Evolutionary conservation across 352 stramenopile genomes (phyloP).

Genomic region (Phytopythium kandeliae): DNA sequence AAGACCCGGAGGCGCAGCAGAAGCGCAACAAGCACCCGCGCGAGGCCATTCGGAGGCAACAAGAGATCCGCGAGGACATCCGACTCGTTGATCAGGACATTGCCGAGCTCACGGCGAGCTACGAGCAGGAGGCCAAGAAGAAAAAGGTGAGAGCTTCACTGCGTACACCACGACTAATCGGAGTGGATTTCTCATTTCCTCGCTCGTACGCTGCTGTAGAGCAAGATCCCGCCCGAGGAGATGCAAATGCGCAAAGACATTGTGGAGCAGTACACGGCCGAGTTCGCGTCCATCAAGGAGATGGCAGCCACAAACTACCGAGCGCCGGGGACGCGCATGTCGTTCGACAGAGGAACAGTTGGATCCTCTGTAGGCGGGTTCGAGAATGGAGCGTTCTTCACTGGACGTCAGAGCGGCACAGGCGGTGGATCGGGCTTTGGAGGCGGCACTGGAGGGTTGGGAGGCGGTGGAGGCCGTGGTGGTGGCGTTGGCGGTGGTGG

Average conservation of each 20-base stretch:
- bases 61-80: conserved; percentile 79
- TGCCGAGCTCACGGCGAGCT: conserved; percentile 59
- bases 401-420: conserved; percentile 18
- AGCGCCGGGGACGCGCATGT: conserved; percentile 30
- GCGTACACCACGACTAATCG: no score
- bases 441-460: conserved; percentile 14
- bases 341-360: conserved; percentile 41
- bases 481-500: no score
- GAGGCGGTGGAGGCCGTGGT: conserved; percentile 18
- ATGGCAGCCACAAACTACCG: conserved; percentile 55
- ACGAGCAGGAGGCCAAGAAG: conserved; percentile 76
- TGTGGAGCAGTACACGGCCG: conserved; percentile 70
- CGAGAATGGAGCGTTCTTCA: conserved; percentile 62
- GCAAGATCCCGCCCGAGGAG: conserved; percentile 72
- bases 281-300: conserved; percentile 77
- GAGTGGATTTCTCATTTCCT: no score
- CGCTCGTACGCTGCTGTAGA: no score
- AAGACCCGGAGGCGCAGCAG: conserved; percentile 61
- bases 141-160: conserved; percentile 50
- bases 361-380: conserved; percentile 46
- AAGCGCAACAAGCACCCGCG: conserved; percentile 72
- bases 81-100: conserved; percentile 68
- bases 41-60: conserved; percentile 72
- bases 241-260: conserved; percentile 76
- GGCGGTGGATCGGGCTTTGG: conserved; percentile 10